Evolutionary conservation across 2,329 filamentous ascomycete genomes (phyloP).

Genomic region (Huntiella abstrusa): DNA sequence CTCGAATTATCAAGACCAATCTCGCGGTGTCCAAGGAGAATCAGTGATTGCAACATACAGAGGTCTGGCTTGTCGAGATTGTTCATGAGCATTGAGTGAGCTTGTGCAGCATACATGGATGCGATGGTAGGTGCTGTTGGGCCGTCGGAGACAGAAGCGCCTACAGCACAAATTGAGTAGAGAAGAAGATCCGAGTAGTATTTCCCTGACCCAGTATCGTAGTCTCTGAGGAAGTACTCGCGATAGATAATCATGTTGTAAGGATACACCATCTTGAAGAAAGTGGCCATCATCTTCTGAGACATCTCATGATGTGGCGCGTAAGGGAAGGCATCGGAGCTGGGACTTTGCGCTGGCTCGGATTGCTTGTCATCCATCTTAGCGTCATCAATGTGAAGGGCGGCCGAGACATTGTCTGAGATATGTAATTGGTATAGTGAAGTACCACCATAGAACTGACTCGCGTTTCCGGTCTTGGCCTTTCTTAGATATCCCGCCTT

Average conservation of each 20-base stretch:
- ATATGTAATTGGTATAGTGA: slow-evolving; percentile 7
- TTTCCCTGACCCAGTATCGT: slow-evolving; percentile 25
- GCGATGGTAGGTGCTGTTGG: slow-evolving; percentile 19
- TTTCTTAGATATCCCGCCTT: slow-evolving; percentile 19
- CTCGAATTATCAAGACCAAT: slow-evolving; percentile 28
- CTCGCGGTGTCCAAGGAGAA: slow-evolving; percentile 27
- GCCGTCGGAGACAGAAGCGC: slow-evolving; percentile 27
- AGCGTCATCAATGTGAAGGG: not conserved
- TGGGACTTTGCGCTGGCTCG: slow-evolving; percentile 7
- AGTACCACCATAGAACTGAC: slow-evolving; percentile 8
- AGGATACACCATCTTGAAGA: slow-evolving; percentile 29
- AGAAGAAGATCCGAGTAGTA: slow-evolving; percentile 31
- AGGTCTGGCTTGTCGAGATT: slow-evolving; percentile 28
- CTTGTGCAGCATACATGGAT: slow-evolving; percentile 25
- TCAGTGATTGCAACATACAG: slow-evolving; percentile 26
- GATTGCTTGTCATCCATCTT: not conserved
- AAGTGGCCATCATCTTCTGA: slow-evolving; percentile 26
- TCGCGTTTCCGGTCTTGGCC: slow-evolving; percentile 1
- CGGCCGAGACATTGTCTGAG: not conserved
- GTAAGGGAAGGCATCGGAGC: slow-evolving; percentile 17
- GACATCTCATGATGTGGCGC: slow-evolving; percentile 26
- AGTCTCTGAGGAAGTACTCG: slow-evolving; percentile 31
- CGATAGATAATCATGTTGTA: slow-evolving; percentile 32
- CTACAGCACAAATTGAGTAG: slow-evolving; percentile 30
- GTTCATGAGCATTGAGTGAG: slow-evolving; percentile 25